Evolutionary conservation across 257 asterid species (phyloP), one percentile per base, ranked within the genome.

Genomic region (Solanum corneliomulleri): DNA sequence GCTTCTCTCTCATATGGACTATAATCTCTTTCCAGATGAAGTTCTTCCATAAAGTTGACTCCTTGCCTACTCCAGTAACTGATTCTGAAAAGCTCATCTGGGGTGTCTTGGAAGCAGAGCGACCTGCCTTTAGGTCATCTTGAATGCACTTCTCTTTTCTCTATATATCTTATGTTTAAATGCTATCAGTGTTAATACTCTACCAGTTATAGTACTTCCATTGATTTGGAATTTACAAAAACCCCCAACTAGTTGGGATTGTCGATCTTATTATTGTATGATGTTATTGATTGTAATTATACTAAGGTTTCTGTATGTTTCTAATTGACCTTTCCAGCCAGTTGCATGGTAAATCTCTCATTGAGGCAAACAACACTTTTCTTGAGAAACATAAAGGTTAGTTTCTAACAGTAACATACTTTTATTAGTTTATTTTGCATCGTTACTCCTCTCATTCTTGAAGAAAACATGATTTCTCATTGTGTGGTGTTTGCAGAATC

Each of bases 31-130:
- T 88, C 90, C 94, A 97, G 99, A 90, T 97, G 74, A 94, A 90
- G 88, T 95, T 97, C 93, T 97, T 94, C 25, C 94, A 92, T 84
- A 91, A 92, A 91, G 96, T 93, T 81, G 98, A 91, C 56, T 94
- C 97, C 77, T 90, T 94, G 94, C 90, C 95, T 62, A 88, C 92
- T 88, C 97, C 98, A 33, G 92, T 90, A 86, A 94, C 94, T 44
- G 97, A 93, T 91, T 85, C 94, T 78, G 98, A 95, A 87, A 97
- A 93, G 89, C 91, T 97, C 87, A 91, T 95, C 81, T 94, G 97
- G 95, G 94, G 91, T 60, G 98, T 96, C 83, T 76, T 97, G 86
- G 98, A 97, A 88, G 98, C 94, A 69, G 99, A 97, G 85, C 94
- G 98, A 44, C 93, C 93, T 81, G 84, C 91, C 56, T 91, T 94